Evolutionary conservation across 768 basidiomycete genomes (phyloP).

Genomic region (Postia placenta): DNA sequence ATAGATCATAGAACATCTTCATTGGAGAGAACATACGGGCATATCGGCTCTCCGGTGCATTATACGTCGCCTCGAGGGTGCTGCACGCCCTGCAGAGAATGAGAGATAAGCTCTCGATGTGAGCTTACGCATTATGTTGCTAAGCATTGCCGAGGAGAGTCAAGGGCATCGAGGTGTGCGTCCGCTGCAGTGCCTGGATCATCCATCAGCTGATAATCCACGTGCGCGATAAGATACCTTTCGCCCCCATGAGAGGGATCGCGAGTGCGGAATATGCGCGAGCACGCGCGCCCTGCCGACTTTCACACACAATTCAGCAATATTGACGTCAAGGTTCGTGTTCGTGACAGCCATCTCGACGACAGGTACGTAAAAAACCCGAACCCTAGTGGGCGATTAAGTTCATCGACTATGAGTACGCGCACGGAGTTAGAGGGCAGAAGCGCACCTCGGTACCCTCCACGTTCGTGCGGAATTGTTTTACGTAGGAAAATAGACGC

Average conservation of each 20-base stretch:
- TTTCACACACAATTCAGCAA: neutral
- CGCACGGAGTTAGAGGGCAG: neutral
- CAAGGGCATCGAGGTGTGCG: no score
- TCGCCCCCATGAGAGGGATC: neutral
- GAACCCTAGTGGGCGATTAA: neutral
- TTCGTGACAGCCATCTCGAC: neutral
- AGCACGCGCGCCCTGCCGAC: neutral
- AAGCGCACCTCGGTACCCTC: neutral
- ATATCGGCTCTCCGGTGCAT: no score
- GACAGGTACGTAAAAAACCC: neutral
- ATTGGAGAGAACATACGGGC: no score
- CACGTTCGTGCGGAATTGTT: no score
- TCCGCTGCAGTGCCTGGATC: conserved; percentile 1
- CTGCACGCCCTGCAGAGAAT: no score
- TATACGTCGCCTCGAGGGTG: no score
- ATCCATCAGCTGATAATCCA: neutral
- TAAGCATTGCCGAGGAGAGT: no score
- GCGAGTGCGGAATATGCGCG: neutral
- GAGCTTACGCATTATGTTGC: no score
- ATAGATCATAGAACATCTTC: no score
- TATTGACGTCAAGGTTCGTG: conserved; percentile 1
- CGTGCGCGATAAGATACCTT: neutral
- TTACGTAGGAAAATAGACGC: no score
- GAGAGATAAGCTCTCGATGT: no score
- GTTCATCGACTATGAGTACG: neutral